A percentile compares a stretch with the other conserved stretches of the same genome.
phyloP scores from a whole-genome alignment of 73 alveolate genomes.

The Paraurostyla sp. region DNA sequence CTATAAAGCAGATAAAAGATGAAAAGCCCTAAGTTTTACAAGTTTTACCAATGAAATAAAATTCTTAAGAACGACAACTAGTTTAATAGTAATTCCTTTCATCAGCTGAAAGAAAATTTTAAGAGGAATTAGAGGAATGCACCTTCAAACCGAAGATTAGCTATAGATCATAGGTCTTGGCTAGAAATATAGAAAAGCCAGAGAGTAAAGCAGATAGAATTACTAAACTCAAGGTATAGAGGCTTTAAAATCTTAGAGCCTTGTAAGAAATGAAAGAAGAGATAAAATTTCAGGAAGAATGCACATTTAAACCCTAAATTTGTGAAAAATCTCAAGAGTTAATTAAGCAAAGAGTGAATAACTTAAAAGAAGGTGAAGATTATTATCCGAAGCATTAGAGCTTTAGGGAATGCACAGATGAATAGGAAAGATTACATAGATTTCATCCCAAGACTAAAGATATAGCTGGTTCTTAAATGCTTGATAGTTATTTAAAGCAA shows the following conservation, averaged over 20 bases:
- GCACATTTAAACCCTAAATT: conserved; percentile 43
- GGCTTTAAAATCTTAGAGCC: conserved; percentile 3
- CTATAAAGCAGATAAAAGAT: background rate
- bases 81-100: background rate
- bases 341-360: background rate
- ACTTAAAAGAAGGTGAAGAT: background rate
- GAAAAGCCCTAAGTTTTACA: background rate
- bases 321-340: background rate
- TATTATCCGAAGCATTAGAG: background rate
- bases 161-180: background rate
- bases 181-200: background rate
- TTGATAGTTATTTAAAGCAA: background rate
- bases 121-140: conserved; percentile 20
- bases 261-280: background rate
- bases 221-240: background rate
- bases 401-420: background rate
- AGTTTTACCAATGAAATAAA: background rate
- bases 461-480: background rate
- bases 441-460: background rate
- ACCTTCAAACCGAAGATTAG: background rate
- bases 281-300: background rate
- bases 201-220: conserved; percentile 21
- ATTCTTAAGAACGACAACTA: background rate
- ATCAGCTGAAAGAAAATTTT: background rate
- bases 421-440: background rate